A percentile compares a stretch with the other conserved stretches of the same genome.
phyloP scores from a whole-genome alignment of 2,329 filamentous ascomycete species.

The Ascochyta pisi region DNA sequence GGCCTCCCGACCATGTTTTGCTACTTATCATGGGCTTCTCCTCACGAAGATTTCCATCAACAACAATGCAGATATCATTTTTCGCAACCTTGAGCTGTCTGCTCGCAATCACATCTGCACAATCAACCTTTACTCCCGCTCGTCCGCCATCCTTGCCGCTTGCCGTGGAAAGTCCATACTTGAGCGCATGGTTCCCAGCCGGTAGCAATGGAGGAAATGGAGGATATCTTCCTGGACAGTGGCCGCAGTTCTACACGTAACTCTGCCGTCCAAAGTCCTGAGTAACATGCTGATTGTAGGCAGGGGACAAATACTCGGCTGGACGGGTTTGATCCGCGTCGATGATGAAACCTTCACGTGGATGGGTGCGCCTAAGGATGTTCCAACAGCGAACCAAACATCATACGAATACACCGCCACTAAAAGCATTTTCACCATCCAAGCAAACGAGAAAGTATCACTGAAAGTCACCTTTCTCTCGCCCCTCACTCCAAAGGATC shows the following conservation, averaged over 20 bases:
- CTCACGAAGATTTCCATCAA: neutral
- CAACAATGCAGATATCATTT: slow-evolving; percentile 30
- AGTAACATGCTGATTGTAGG: slow-evolving; percentile 63
- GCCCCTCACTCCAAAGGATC: slow-evolving; percentile 81
- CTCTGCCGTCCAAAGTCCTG: slow-evolving; percentile 33
- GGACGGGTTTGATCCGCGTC: slow-evolving; percentile 67
- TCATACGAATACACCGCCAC: slow-evolving; percentile 62
- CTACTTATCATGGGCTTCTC: neutral
- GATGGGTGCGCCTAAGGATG: slow-evolving; percentile 70
- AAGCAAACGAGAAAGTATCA: slow-evolving; percentile 60
- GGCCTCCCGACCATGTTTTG: neutral
- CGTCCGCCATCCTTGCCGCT: slow-evolving; percentile 63
- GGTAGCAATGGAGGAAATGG: slow-evolving; percentile 81
- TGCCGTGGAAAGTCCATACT: slow-evolving; percentile 59
- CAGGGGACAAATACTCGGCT: slow-evolving; percentile 70
- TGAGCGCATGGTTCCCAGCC: slow-evolving; percentile 64
- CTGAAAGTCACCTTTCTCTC: slow-evolving; percentile 73
- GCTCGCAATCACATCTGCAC: slow-evolving; percentile 20
- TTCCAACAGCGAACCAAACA: slow-evolving; percentile 72
- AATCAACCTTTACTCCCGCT: slow-evolving; percentile 67
- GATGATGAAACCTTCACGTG: slow-evolving; percentile 63
- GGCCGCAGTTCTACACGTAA: slow-evolving; percentile 73
- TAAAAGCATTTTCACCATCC: slow-evolving; percentile 40
- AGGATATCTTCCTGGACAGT: slow-evolving; percentile 77
- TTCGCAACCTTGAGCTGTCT: slow-evolving; percentile 27